These are phyloP conservation scores for Lanmaoa pseudosensibilis DNA, from an alignment of 768 basidiomycete species.

Conservation along the genomic window DNA sequence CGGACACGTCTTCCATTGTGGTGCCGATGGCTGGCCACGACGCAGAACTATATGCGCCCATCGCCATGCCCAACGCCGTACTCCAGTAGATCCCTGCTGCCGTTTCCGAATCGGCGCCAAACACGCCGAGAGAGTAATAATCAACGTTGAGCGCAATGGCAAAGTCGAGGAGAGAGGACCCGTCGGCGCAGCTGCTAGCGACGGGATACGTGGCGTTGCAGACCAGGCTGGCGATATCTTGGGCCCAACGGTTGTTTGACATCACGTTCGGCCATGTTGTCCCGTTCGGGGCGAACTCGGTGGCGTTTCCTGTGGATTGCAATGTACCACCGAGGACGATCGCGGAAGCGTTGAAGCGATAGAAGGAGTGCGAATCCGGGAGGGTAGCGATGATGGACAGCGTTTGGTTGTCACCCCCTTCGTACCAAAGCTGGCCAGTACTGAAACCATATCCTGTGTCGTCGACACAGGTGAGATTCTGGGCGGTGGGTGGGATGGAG, in stretches of 20 bases:
- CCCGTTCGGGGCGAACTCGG: background rate
- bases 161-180: background rate
- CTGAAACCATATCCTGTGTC: background rate
- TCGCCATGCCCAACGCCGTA: background rate
- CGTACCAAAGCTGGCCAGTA: background rate
- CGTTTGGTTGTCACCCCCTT: background rate
- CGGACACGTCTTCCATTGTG: background rate
- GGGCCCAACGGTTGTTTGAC: background rate
- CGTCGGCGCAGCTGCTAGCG: background rate
- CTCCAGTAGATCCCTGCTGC: background rate
- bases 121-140: no score
- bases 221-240: background rate
- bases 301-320: background rate
- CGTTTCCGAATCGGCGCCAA: background rate
- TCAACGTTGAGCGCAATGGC: background rate
- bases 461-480: background rate
- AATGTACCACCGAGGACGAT: background rate
- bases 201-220: background rate
- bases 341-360: background rate
- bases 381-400: background rate
- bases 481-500: background rate
- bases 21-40: background rate
- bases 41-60: background rate
- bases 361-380: background rate
- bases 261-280: background rate